Evolutionary conservation across 2,329 filamentous ascomycete species (phyloP), one percentile per base, ranked within the genome.

Genomic region (Torrubiella hemipterigena): DNA sequence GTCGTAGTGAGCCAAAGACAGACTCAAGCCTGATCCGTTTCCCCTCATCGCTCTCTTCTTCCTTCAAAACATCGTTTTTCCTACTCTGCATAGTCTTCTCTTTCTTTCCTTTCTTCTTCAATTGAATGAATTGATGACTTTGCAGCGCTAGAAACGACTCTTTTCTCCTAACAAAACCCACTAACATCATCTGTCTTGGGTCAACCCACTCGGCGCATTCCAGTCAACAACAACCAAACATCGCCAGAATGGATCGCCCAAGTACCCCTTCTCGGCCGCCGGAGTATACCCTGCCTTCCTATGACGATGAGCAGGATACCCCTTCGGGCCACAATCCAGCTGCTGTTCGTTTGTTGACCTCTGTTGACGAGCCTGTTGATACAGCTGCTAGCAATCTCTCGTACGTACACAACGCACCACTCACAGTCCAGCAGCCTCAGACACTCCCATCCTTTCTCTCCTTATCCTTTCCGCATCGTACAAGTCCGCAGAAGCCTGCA

Each of bases 321-420:
- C 60, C 61, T 13, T 57, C 56, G 23, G 58, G 59, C 36, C 55
- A 61, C 34, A 67, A 66, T 46, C 53, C 62, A 27, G 63, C 72
- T 20, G 68, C 64, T 38, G 65, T 78, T 33, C 65, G 74, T 44
- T 56, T 79, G 44, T 56, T 79, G 55, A 77, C 73, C 31, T 76
- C 71, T 6, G 62, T 73, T 50, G 73, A 77, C 46, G 72, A 75
- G 28, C 55, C 65, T 19, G 38, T 55, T 26, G 38, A 48, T 44
- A n/a, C n/a, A n/a, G n/a, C n/a, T n/a, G n/a, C n/a, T n/a, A 58
- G 56, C 55, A 61, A 39, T 34, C 55, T 60, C 48, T 60, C 66
- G 71, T 77, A 77, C 60, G 73, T 77, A 56, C 41, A 42, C 11
- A 18, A 17, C 14, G 24, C 22, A 8, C 20, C 28, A 17, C 26